Conservation (phyloP, 371 early-diverging fungal genomes). For the Gilbertella persicaria region DNA sequence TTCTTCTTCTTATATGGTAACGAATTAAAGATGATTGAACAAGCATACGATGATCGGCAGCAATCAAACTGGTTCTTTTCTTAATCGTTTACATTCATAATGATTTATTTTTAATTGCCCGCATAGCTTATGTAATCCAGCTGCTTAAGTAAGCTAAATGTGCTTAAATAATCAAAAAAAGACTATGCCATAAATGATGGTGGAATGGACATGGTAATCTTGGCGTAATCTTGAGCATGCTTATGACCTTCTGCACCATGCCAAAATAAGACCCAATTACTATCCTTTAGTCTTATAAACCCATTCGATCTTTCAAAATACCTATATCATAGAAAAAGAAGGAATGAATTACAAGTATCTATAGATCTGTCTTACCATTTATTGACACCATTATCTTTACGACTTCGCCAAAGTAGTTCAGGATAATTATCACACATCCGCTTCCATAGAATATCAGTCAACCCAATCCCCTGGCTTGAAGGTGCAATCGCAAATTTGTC, state of each 20-base stretch:
- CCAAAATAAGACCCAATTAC: constrained; percentile 81
- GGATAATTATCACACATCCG: constrained; percentile 72
- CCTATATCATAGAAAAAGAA: constrained; percentile 31
- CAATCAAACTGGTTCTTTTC: no score
- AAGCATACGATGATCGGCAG: no score
- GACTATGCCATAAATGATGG: constrained; percentile 30
- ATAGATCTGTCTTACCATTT: constrained; percentile 65
- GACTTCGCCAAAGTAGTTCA: constrained; percentile 83
- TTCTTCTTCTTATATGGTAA: no score
- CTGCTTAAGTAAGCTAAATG: no score
- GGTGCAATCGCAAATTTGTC: constrained; percentile 95
- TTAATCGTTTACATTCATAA: no score
- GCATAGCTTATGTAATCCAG: no score
- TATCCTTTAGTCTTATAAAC: constrained; percentile 59
- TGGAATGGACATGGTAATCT: constrained; percentile 39
- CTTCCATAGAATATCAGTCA: constrained; percentile 93
- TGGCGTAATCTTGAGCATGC: constrained; percentile 34
- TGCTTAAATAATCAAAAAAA: no score
- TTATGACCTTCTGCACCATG: constrained; percentile 60
- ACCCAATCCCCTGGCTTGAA: constrained; percentile 85
- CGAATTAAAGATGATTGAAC: no score
- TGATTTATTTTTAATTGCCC: no score
- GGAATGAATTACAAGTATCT: background rate
- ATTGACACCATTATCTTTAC: constrained; percentile 89
- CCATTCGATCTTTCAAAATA: constrained; percentile 90